These are phyloP conservation scores for Limonium bicolor DNA, from an alignment of 148 eudicot genomes.

Conservation along the genomic window DNA sequence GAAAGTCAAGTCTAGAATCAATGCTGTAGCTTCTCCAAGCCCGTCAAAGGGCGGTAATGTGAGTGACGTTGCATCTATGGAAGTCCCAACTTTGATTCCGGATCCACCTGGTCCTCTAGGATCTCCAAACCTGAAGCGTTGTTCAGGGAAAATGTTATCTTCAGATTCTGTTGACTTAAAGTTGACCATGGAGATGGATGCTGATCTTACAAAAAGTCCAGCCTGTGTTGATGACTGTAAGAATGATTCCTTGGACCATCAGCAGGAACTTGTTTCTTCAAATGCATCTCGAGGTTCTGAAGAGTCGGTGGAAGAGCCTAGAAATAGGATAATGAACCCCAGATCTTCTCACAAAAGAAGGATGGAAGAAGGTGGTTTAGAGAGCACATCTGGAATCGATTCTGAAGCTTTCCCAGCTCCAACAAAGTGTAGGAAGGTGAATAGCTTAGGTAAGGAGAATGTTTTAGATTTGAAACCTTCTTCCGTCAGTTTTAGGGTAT, in stretches of 20 bases:
- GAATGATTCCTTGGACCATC: constrained; percentile 10
- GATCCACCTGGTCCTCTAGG: constrained; percentile 13
- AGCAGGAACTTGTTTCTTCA: neutral
- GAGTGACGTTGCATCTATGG: constrained; percentile 6
- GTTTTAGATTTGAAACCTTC: constrained; percentile 9
- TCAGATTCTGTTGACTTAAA: constrained; percentile 9
- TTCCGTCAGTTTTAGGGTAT: constrained; percentile 12
- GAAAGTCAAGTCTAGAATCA: neutral
- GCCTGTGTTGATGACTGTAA: constrained; percentile 5
- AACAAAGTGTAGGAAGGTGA: constrained; percentile 27
- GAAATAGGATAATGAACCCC: too few species aligned
- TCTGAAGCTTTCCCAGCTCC: constrained; percentile 12
- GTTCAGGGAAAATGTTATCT: constrained; percentile 8
- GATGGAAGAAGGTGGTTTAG: constrained; percentile 4
- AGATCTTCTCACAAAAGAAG: too few species aligned
- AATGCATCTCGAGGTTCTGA: constrained; percentile 9
- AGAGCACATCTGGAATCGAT: neutral
- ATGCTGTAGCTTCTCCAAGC: constrained; percentile 8
- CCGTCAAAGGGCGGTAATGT: constrained; percentile 30
- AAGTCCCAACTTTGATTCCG: constrained; percentile 9
- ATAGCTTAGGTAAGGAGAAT: constrained; percentile 5
- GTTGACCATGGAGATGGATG: constrained; percentile 6
- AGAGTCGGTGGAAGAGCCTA: too few species aligned
- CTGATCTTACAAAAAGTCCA: constrained; percentile 4
- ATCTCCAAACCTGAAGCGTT: constrained; percentile 9